A percentile compares a stretch with the other conserved stretches of the same genome.
Conservation (phyloP, 2,329 filamentous ascomycete species). For the Colletotrichum filicis region DNA sequence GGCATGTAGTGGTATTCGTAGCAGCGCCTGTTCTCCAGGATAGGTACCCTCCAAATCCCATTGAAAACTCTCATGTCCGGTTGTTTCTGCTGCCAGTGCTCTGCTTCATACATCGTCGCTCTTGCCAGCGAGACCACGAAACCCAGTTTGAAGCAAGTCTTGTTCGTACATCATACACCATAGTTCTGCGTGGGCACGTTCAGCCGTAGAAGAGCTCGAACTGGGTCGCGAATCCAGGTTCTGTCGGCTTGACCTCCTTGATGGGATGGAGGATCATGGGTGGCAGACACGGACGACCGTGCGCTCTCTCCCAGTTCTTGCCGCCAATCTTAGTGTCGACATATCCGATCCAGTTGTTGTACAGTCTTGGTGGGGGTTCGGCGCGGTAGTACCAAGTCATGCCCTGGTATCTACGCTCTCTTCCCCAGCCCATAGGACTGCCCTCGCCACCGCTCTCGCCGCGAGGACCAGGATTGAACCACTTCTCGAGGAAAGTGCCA, state of each 20-base stretch:
- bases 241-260: slow-evolving; percentile 66
- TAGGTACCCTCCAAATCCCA: neutral
- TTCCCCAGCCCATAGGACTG: slow-evolving; percentile 69
- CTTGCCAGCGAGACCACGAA: neutral
- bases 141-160: slow-evolving; percentile 11
- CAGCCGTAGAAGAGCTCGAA: slow-evolving; percentile 53
- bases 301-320: slow-evolving; percentile 62
- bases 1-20: slow-evolving; percentile 2
- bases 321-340: slow-evolving; percentile 66
- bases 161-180: slow-evolving; percentile 34
- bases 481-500: slow-evolving; percentile 62
- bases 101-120: neutral
- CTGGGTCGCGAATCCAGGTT: slow-evolving; percentile 51
- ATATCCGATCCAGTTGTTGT: slow-evolving; percentile 73
- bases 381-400: slow-evolving; percentile 71
- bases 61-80: neutral
- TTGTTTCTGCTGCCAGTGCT: neutral
- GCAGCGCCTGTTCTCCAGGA: neutral
- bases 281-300: slow-evolving; percentile 69
- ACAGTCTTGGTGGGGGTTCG: slow-evolving; percentile 66
- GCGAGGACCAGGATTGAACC: slow-evolving; percentile 69
- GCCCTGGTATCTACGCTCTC: slow-evolving; percentile 67
- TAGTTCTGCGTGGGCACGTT: slow-evolving; percentile 34
- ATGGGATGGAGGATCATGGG: slow-evolving; percentile 69
- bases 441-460: slow-evolving; percentile 65